Evolutionary conservation across 768 basidiomycete genomes (phyloP).

Genomic region (Lentinula aciculospora): DNA sequence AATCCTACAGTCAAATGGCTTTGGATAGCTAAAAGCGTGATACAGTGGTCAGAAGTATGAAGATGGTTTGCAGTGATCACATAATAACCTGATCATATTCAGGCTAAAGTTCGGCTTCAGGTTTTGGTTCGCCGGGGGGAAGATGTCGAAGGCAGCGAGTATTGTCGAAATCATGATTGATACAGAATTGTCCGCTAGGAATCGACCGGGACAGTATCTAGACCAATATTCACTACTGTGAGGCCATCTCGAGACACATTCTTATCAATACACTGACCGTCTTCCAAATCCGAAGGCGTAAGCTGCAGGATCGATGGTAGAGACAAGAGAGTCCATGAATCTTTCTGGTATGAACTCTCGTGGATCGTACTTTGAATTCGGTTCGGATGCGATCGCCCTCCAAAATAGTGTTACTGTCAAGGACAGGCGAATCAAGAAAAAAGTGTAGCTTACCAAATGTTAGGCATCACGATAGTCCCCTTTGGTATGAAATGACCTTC

Average conservation of each 20-base stretch:
- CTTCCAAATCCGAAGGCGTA: constrained; percentile 25
- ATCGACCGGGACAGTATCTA: neutral
- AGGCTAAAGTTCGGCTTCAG: neutral
- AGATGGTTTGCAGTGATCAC: neutral
- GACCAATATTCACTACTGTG: neutral
- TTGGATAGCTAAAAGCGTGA: neutral
- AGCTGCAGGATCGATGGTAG: neutral
- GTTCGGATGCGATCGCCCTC: constrained; percentile 6
- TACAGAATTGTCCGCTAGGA: neutral
- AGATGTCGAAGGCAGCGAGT: neutral
- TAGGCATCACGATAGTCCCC: constrained; percentile 1
- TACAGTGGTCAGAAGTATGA: neutral
- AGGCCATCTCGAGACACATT: too few relatives aligned
- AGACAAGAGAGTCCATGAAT: neutral
- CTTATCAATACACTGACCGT: constrained; percentile 4
- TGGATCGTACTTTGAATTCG: constrained; percentile 1
- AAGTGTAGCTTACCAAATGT: constrained; percentile 15
- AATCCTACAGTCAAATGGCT: neutral
- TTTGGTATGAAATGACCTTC: constrained; percentile 6
- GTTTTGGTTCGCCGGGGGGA: neutral
- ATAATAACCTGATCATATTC: neutral
- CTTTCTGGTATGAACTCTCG: neutral
- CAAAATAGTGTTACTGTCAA: neutral
- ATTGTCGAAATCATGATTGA: neutral
- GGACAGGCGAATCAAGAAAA: neutral